These are phyloP conservation scores for Nyctanthes arbortristis DNA, from an alignment of 257 asterid genomes.

Conservation along the genomic window DNA sequence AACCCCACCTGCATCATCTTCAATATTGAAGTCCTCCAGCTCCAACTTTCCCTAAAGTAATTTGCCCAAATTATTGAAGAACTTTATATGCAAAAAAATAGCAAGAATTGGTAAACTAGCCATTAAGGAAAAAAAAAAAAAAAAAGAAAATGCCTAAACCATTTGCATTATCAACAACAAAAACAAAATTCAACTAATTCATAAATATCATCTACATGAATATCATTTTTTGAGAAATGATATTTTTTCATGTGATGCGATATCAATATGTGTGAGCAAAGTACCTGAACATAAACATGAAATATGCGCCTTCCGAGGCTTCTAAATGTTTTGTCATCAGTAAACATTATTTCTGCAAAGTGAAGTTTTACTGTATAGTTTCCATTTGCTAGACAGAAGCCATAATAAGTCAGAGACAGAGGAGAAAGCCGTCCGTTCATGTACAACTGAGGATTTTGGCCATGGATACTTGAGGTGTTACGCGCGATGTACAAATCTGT, in stretches of 20 bases:
- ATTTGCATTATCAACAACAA: not conserved
- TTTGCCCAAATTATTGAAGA: not conserved
- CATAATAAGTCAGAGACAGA: no score
- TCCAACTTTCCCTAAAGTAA: conserved; percentile 57
- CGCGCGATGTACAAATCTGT: conserved; percentile 26
- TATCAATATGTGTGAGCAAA: conserved; percentile 45
- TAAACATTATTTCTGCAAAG: conserved; percentile 72
- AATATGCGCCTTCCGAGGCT: conserved; percentile 77
- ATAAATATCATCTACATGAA: no score
- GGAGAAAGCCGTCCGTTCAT: conserved; percentile 45
- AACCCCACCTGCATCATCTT: conserved; percentile 73
- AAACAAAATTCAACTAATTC: no score
- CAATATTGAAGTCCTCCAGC: conserved; percentile 75
- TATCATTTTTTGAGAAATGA: no score
- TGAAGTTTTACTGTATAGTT: conserved; percentile 68
- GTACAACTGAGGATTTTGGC: conserved; percentile 39
- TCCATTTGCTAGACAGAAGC: conserved; percentile 54
- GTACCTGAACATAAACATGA: conserved; percentile 77
- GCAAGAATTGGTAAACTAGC: not conserved
- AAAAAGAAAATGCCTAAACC: not conserved
- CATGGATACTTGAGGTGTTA: conserved; percentile 36
- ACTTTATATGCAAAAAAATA: not conserved
- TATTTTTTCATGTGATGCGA: no score
- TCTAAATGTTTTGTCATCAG: conserved; percentile 37
- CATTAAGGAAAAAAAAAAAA: not conserved